Percentiles rank a stretch among this genome's conserved stretches.
Conservation (phyloP, 2,329 filamentous ascomycete genomes). For the Pseudogymnoascus sp. region DNA sequence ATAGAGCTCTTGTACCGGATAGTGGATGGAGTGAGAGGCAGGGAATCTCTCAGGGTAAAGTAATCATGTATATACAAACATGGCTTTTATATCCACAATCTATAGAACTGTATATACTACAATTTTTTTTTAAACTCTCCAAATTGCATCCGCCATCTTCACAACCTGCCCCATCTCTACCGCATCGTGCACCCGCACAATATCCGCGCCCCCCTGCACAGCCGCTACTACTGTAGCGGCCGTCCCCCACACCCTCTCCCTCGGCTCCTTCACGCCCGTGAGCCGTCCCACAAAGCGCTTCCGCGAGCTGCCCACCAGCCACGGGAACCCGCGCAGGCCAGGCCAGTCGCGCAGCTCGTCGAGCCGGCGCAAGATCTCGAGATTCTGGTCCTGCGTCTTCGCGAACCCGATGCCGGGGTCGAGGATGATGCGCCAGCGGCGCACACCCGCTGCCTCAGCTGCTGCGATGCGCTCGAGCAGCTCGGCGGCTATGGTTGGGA, state of each 20-base stretch:
- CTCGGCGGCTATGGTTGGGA: constrained; percentile 49
- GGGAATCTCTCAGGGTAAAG: not conserved
- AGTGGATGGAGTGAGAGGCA: not conserved
- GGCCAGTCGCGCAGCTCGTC: constrained; percentile 57
- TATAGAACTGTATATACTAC: constrained; percentile 1
- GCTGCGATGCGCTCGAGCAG: constrained; percentile 57
- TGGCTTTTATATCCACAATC: constrained; percentile 3
- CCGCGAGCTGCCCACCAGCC: constrained; percentile 81
- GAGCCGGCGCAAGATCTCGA: constrained; percentile 66
- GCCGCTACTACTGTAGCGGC: constrained; percentile 82
- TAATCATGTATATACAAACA: constrained; percentile 3
- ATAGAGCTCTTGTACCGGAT: not conserved
- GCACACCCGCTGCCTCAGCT: constrained; percentile 73
- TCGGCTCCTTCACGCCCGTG: constrained; percentile 66
- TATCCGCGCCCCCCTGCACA: constrained; percentile 79
- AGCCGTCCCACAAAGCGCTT: constrained; percentile 83
- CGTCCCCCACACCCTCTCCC: constrained; percentile 73
- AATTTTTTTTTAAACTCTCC: constrained; percentile 39
- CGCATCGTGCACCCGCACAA: constrained; percentile 89
- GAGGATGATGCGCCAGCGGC: constrained; percentile 88
- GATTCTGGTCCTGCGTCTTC: constrained; percentile 73
- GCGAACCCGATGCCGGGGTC: constrained; percentile 94
- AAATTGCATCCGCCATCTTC: constrained; percentile 90
- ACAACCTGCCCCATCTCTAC: constrained; percentile 77
- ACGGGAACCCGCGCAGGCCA: constrained; percentile 65